These are phyloP conservation scores for Ceratocystis smalleyi DNA, from an alignment of 2,329 filamentous ascomycete species.

Conservation along the genomic window DNA sequence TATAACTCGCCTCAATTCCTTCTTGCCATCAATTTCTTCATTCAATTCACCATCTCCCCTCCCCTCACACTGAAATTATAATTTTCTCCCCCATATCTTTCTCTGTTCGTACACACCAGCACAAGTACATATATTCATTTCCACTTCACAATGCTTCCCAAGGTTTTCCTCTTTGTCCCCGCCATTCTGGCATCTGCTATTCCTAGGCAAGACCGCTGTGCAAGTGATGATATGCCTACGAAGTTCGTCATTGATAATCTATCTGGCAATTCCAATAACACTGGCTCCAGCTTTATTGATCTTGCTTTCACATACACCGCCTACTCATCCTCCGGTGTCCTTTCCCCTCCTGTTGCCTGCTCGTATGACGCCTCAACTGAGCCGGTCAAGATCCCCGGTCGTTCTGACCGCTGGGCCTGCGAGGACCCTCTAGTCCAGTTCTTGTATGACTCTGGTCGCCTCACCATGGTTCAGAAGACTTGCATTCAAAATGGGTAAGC, in stretches of 20 bases:
- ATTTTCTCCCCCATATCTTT: background rate
- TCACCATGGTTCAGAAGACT: slow-evolving; percentile 32
- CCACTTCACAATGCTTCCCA: slow-evolving; percentile 14
- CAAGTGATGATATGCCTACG: slow-evolving; percentile 26
- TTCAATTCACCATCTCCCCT: background rate
- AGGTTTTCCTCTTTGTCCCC: slow-evolving; percentile 16
- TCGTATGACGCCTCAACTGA: slow-evolving; percentile 29
- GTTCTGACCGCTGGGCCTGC: slow-evolving; percentile 29
- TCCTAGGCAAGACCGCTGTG: slow-evolving; percentile 14
- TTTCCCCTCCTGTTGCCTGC: slow-evolving; percentile 29
- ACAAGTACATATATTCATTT: too few relatives aligned
- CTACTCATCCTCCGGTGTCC: slow-evolving; percentile 20
- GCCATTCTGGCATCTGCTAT: slow-evolving; percentile 11
- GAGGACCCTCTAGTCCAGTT: slow-evolving; percentile 29
- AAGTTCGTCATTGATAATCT: slow-evolving; percentile 29
- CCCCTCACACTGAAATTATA: background rate
- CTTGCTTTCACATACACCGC: slow-evolving; percentile 29
- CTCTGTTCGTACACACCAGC: too few relatives aligned
- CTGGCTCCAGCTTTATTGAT: slow-evolving; percentile 23
- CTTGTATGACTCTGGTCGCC: slow-evolving; percentile 25
- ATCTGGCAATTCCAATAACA: slow-evolving; percentile 23
- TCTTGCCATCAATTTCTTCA: background rate
- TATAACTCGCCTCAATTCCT: too few relatives aligned
- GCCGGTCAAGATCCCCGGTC: slow-evolving; percentile 23
- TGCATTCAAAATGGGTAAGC: slow-evolving; percentile 28